These are phyloP conservation scores for Linaria vulgaris DNA, from an alignment of 257 asterid species.

Conservation along the genomic window DNA sequence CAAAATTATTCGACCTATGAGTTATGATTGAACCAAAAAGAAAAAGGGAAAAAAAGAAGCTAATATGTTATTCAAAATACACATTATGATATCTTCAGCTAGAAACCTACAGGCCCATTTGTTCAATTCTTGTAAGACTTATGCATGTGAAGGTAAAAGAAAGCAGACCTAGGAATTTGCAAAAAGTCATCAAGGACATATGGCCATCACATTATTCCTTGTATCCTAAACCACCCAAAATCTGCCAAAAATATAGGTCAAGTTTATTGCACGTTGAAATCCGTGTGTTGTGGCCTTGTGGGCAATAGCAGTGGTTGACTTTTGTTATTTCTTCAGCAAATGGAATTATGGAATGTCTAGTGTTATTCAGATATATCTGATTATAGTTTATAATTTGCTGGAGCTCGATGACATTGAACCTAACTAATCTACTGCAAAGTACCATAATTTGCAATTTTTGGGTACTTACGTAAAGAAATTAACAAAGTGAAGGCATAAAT, in stretches of 20 bases:
- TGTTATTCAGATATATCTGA: too few relatives aligned
- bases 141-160: not conserved
- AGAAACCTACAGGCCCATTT: not conserved
- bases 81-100: not conserved
- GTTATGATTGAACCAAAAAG: too few relatives aligned
- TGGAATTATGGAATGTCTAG: too few relatives aligned
- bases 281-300: conserved; percentile 23
- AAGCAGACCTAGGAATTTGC: not conserved
- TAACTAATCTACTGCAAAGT: too few relatives aligned
- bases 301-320: conserved; percentile 24
- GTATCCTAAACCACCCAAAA: conserved; percentile 5
- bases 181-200: not conserved
- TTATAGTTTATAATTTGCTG: not conserved
- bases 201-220: not conserved
- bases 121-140: not conserved
- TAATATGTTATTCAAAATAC: conserved; percentile 10
- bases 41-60: too few relatives aligned
- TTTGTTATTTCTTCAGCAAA: conserved; percentile 12
- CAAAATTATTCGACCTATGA: too few relatives aligned
- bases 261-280: conserved; percentile 18
- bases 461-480: too few relatives aligned
- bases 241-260: conserved; percentile 24
- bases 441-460: too few relatives aligned
- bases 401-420: conserved; percentile 22
- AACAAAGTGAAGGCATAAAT: too few relatives aligned